Base-by-base conservation (phyloP, 2,329 filamentous ascomycete species). In the Fusarium odoratissimum region DNA sequence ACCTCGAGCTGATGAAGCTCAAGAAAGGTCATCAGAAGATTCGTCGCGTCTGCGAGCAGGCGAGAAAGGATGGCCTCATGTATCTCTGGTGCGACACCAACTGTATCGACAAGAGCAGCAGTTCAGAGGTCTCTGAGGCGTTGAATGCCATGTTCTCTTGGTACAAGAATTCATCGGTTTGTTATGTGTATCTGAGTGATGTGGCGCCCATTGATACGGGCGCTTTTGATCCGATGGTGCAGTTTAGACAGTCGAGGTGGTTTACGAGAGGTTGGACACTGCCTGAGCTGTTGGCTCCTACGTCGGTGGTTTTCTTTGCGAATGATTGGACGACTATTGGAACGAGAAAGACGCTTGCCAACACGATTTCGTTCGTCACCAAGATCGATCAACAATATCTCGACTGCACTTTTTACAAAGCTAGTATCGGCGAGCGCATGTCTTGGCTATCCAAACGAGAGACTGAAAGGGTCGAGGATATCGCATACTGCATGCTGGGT, bases 31-130 rank as follows among this genome's bases (percentile, higher is more conserved):
- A 69, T 4, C 67, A 69, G 23, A 69, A 69, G 65, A 69, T 69
- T 25, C 52, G 60, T 0, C 67, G 65, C 8, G 65, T 64, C 17
- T 69, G 65, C 42, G 66, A 69, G 12, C 67, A 69, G 35, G 67
- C 67, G 16, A 61, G 66, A 37, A 69, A 59, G 23, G 67, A 69
- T 55, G 67, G 67, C 2, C 52, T 69, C 21, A 65, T 57, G 37
- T 70, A 70, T 38, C 38, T 66, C 3, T 70, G 67, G 67, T 66
- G 66, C 33, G 67, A 70, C 48, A 70, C 67, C 37, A 70, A 69
- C 60, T 70, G 67, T 45, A 70, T 70, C 67, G 67, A 70, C 48
- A 70, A 70, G 66, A 66, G 52, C 54, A 66, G 60, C 41, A 66
- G 60, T 17, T 69, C 67, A 19, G 67, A 70, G 30, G 66, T 70